A percentile compares a stretch with the other conserved stretches of the same genome.
Conservation (phyloP, 805 yeast species). For the Candida tammaniensis region DNA sequence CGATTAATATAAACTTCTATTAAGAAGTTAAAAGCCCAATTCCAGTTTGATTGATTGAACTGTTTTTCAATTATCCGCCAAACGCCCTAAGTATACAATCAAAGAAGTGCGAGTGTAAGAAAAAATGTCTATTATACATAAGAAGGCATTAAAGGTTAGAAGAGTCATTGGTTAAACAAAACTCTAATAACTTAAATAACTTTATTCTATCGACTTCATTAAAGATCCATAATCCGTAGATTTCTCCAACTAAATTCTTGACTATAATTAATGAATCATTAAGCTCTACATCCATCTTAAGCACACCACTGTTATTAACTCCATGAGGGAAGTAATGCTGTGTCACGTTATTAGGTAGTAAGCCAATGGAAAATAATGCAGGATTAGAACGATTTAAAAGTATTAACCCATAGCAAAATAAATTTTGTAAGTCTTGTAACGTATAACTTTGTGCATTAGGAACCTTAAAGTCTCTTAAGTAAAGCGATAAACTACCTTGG, state of each 20-base stretch:
- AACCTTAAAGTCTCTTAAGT: slow-evolving; percentile 46
- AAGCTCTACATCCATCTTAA: slow-evolving; percentile 62
- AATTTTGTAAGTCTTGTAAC: slow-evolving; percentile 36
- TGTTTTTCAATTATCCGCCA: too few relatives aligned
- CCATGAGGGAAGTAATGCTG: slow-evolving; percentile 41
- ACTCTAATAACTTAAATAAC: slow-evolving; percentile 46
- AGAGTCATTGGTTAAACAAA: slow-evolving; percentile 34
- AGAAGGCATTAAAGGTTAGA: slow-evolving; percentile 8
- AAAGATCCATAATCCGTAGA: slow-evolving; percentile 78
- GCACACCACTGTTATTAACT: slow-evolving; percentile 25
- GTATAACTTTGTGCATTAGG: slow-evolving; percentile 16
- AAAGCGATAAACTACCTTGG: slow-evolving; percentile 69
- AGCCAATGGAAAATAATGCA: slow-evolving; percentile 69
- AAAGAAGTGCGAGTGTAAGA: too few relatives aligned
- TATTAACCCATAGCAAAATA: slow-evolving; percentile 65
- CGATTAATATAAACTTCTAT: too few relatives aligned
- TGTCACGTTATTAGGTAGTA: slow-evolving; percentile 54
- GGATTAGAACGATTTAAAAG: slow-evolving; percentile 67
- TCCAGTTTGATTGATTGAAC: too few relatives aligned
- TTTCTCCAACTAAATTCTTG: slow-evolving; percentile 63
- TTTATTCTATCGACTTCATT: slow-evolving; percentile 64
- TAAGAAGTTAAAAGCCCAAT: too few relatives aligned
- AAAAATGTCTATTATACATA: too few relatives aligned
- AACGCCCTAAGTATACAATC: too few relatives aligned
- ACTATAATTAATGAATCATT: slow-evolving; percentile 70